phyloP scores from a whole-genome alignment of 2,329 filamentous ascomycete genomes.

The Colletotrichum sp. region DNA sequence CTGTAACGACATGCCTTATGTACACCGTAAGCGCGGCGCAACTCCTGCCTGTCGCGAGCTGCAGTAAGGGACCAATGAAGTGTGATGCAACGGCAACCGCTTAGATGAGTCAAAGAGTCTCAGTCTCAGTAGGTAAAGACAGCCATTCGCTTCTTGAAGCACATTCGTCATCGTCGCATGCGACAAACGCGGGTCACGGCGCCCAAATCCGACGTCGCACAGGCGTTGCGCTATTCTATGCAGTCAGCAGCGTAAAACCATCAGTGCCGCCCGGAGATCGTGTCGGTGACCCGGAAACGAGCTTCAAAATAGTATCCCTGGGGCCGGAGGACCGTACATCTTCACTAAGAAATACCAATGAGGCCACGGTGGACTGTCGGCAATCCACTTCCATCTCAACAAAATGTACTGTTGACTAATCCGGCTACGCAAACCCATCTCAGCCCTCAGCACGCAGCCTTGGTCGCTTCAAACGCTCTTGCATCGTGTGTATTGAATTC shows the following conservation, averaged over 20 bases:
- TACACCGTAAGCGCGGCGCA: not conserved
- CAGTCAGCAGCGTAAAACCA: not conserved
- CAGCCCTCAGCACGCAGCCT: not conserved
- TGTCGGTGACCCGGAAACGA: not conserved
- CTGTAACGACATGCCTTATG: not conserved
- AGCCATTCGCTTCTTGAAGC: not conserved
- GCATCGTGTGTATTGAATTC: not conserved
- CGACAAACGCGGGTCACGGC: not conserved
- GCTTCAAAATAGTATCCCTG: not conserved
- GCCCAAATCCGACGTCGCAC: not conserved
- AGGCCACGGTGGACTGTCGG: not conserved
- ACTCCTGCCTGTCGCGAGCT: not conserved
- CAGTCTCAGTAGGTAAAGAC: not conserved
- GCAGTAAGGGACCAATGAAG: not conserved
- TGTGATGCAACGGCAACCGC: not conserved
- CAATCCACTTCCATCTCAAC: conserved; percentile 1
- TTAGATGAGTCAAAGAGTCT: not conserved
- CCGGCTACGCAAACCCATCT: not conserved
- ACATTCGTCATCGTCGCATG: not conserved
- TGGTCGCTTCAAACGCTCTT: not conserved
- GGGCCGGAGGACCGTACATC: not conserved
- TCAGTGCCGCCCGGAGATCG: not conserved
- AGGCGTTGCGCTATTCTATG: not conserved
- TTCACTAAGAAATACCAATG: not conserved
- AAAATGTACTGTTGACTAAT: not conserved